Conservation (phyloP, 306 rosid genomes). For the Lathyrus aphaca region DNA sequence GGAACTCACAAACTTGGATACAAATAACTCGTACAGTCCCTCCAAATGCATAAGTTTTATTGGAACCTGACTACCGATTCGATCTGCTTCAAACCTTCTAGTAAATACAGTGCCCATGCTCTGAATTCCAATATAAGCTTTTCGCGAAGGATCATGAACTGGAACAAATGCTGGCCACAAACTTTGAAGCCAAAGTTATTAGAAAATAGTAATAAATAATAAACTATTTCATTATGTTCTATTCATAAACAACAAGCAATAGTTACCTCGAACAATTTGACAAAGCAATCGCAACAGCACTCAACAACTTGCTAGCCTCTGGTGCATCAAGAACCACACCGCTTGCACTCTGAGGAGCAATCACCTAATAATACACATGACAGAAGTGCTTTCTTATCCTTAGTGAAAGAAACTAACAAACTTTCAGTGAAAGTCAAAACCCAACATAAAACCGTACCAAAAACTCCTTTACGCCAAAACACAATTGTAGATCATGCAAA, state of each 20-base stretch:
- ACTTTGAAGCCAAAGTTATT: slow-evolving; percentile 53
- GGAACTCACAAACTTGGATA: slow-evolving; percentile 90
- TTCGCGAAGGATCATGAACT: slow-evolving; percentile 90
- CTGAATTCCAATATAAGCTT: slow-evolving; percentile 95
- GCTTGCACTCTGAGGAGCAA: slow-evolving; percentile 97
- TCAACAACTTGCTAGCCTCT: slow-evolving; percentile 94
- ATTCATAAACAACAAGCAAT: slow-evolving; percentile 25
- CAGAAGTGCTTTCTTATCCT: slow-evolving; percentile 31
- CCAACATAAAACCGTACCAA: slow-evolving; percentile 60
- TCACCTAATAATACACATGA: slow-evolving; percentile 59
- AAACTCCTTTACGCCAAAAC: slow-evolving; percentile 92
- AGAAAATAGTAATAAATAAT: slow-evolving; percentile 27
- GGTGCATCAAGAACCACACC: slow-evolving; percentile 96
- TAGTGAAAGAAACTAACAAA: slow-evolving; percentile 22
- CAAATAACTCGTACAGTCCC: slow-evolving; percentile 87
- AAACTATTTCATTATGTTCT: not conserved
- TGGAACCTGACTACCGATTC: slow-evolving; percentile 88
- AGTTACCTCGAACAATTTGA: slow-evolving; percentile 88
- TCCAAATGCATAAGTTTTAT: slow-evolving; percentile 92
- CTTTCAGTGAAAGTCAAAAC: slow-evolving; percentile 28
- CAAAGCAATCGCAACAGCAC: slow-evolving; percentile 95
- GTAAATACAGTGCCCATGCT: slow-evolving; percentile 97
- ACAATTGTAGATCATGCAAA: slow-evolving; percentile 80
- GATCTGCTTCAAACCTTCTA: slow-evolving; percentile 94
- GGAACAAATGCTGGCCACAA: slow-evolving; percentile 99